Evolutionary conservation across 2,329 filamentous ascomycete species (phyloP), one percentile per base, ranked within the genome.

Genomic region (Penicillium thymicola): DNA sequence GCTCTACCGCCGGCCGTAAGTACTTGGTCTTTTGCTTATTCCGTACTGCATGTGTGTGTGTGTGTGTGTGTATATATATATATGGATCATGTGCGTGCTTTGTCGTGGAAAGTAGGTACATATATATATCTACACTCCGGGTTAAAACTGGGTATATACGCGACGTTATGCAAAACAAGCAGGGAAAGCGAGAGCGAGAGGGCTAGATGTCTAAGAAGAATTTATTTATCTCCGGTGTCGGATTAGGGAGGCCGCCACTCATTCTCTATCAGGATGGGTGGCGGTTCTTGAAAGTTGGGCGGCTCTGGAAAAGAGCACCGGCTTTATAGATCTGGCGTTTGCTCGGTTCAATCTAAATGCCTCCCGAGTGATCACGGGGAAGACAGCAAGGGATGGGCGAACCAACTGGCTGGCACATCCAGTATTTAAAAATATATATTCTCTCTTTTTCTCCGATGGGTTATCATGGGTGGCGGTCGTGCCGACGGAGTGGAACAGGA

Each of bases 371-470:
- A 41, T 23, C n/a, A 40, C 25, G 16, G 16, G 7, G n/a, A 13
- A 45, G 30, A 21, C 10, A n/a, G 9, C 14, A 38, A 40, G 34
- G 37, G 25, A n/a, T 4, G n/a, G 18, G 37, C 37, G 18, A 34
- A 21, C 13, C 28, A 34, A 45, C 36, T 16, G 18, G 6, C 36
- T 36, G 5, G 21, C 4, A 25, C 10, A 0, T 14, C 14, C 16
- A 44, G 21, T 23, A 16, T 16, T 25, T 14, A 11, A 11, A 21
- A 27, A 10, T 14, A 18, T 18, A 18, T 18, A 38, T 43, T 40
- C 25, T 34, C 11, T 25, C 27, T 42, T 47, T 55, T 47, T 58
- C 51, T 55, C 50, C 44, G 52, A 41, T 25, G 16, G 53, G 51
- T 46, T 59, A 54, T 43, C 48, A 51, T 36, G 18, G n/a, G 28